Evolutionary conservation across 2,329 filamentous ascomycete genomes (phyloP).

Genomic region (Cladosporium cucumerinum): DNA sequence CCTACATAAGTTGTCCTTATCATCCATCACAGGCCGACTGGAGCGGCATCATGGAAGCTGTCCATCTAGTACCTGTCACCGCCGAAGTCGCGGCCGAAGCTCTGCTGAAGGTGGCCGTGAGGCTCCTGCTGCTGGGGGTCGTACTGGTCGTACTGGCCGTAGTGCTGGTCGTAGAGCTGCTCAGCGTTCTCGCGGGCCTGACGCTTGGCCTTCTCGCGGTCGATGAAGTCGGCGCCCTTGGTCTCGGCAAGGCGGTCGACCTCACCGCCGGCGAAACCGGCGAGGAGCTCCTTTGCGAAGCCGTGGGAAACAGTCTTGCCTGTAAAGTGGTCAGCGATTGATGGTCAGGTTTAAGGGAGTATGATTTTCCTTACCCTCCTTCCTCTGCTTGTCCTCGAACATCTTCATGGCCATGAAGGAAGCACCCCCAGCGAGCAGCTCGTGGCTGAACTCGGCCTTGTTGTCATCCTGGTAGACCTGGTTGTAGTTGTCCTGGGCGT

Average conservation of each 20-base stretch:
- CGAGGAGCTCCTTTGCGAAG: constrained; percentile 75
- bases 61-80: constrained; percentile 5
- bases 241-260: constrained; percentile 69
- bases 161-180: constrained; percentile 50
- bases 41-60: not conserved
- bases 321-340: constrained; percentile 55
- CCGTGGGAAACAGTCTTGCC: constrained; percentile 66
- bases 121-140: constrained; percentile 43
- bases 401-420: constrained; percentile 77
- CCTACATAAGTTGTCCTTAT: not conserved
- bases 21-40: not conserved
- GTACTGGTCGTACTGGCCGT: constrained; percentile 44
- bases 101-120: constrained; percentile 32
- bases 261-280: constrained; percentile 68
- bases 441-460: constrained; percentile 66
- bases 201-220: constrained; percentile 47
- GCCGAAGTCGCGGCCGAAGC: constrained; percentile 11
- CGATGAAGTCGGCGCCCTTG: constrained; percentile 50
- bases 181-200: constrained; percentile 44
- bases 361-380: constrained; percentile 51
- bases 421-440: constrained; percentile 71
- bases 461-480: constrained; percentile 53
- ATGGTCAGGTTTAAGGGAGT: not conserved
- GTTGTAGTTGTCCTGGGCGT: constrained; percentile 53
- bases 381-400: constrained; percentile 71